Percentiles rank a stretch among this genome's conserved stretches.
These are phyloP conservation scores for Suillus subluteus DNA, from an alignment of 768 basidiomycete genomes.

Conservation along the genomic window DNA sequence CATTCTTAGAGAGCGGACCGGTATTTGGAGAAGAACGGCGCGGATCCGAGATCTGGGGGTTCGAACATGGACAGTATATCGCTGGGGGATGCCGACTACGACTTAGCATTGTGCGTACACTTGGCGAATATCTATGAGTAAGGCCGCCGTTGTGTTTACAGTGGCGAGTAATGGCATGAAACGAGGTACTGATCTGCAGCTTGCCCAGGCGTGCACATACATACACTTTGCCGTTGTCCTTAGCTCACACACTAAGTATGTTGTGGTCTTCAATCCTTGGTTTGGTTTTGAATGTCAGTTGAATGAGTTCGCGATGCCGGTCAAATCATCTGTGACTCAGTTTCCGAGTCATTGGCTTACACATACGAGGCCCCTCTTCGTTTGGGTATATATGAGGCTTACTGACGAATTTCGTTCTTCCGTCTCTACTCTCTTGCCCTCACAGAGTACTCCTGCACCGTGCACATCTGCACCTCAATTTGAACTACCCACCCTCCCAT, in stretches of 20 bases:
- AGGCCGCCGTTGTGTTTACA: background rate
- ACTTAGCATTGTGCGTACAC: background rate
- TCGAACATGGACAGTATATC: background rate
- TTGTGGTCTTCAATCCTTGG: background rate
- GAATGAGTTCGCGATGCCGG: too few relatives aligned
- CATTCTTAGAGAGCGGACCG: background rate
- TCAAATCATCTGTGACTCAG: too few relatives aligned
- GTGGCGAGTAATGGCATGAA: background rate
- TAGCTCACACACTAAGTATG: background rate
- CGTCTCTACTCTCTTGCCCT: too few relatives aligned
- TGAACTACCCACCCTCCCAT: too few relatives aligned
- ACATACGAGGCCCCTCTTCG: too few relatives aligned
- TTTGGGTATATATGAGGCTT: too few relatives aligned
- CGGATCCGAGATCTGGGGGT: background rate
- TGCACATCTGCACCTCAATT: too few relatives aligned
- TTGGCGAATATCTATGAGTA: background rate
- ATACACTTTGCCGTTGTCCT: background rate
- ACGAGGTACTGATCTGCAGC: background rate
- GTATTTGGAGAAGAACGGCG: background rate
- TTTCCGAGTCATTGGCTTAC: too few relatives aligned
- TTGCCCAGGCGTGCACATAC: background rate
- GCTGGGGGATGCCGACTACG: background rate
- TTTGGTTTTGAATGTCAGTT: background rate
- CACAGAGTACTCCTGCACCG: too few relatives aligned
- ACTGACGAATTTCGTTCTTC: too few relatives aligned